Base-by-base conservation (phyloP, 2,329 filamentous ascomycete species). In the Colletotrichum caudatum region DNA sequence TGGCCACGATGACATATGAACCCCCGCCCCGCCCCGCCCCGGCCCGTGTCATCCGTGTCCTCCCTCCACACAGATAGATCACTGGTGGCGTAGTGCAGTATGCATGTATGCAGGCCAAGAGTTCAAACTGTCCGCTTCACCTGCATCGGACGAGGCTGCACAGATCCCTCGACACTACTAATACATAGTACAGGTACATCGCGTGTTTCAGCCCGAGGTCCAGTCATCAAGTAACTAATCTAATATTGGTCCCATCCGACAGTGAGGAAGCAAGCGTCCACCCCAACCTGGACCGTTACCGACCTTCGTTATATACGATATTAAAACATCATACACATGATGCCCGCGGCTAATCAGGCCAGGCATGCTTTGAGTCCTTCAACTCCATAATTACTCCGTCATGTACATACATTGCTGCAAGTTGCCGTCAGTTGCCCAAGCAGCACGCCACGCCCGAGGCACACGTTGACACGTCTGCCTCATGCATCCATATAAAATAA, bases 281-380 rank as follows among this genome's bases (percentile, higher is more conserved):
- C 61, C 26, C 44, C 39, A 51, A 44, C 61, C 26, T 35, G 51
- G 41, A 53, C 59, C 59, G 60, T 60, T 37, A 64, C 53, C 58
- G 58, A 59, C 60, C n/a, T n/a, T n/a, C n/a, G 48, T 37, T 68
- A 69, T 71, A 29, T 69, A 71, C 69, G 59, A 23, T 64, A 69
- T 71, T 59, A 64, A 64, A 69, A 64, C 58, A 71, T 71, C 64
- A 71, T 71, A 60, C 46, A 68, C 65, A 71, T 69, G 51, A 39
- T 69, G 58, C 69, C 59, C 23, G 41, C 37, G 53, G 65, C 59
- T 2, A 14, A 16, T 64, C n/a, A 16, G 29, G 48, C 59, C 65
- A 29, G 69, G 69, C 65, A 35, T 64, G 53, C 59, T 48, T 54
- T 2, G 44, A 46, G 23, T 41, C 68, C 59, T 48, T 48, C n/a